phyloP scores from a whole-genome alignment of 352 stramenopile genomes.

The Phytophthora macrochlamydospora region DNA sequence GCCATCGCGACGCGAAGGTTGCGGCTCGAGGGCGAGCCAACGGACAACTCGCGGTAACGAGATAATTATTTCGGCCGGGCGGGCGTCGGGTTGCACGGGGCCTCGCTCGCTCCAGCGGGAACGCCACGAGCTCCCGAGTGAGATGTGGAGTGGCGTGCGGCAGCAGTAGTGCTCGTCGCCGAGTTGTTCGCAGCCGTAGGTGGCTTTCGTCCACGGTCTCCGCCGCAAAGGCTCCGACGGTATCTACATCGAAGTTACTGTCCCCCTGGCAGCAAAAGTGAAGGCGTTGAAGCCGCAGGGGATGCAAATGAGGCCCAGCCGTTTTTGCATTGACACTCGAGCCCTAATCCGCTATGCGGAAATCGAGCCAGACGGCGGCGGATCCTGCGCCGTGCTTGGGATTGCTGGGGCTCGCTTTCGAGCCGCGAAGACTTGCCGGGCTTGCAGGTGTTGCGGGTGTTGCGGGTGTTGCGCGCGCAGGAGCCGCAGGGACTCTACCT shows the following conservation, averaged over 20 bases:
- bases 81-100: conserved; percentile 2
- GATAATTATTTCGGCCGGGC: background rate
- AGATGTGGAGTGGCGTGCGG: conserved; percentile 1
- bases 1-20: conserved; percentile 16
- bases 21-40: conserved; percentile 5
- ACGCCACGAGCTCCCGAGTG: background rate
- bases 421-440: too few species aligned
- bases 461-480: too few species aligned
- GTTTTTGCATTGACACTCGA: conserved; percentile 13
- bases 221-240: conserved; percentile 10
- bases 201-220: background rate
- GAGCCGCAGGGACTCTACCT: too few species aligned
- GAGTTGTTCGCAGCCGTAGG: too few species aligned
- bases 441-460: too few species aligned
- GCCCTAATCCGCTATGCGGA: conserved; percentile 25
- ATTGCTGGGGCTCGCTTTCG: background rate
- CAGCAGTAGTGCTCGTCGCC: too few species aligned
- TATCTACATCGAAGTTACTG: too few species aligned
- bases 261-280: too few species aligned
- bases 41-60: conserved; percentile 9
- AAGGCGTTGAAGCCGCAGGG: too few species aligned
- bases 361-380: conserved; percentile 6
- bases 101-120: background rate
- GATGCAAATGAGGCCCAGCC: background rate
- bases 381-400: background rate